Base-by-base conservation (phyloP, 169 alveolate genomes). In the Babesia gibsoni region DNA sequence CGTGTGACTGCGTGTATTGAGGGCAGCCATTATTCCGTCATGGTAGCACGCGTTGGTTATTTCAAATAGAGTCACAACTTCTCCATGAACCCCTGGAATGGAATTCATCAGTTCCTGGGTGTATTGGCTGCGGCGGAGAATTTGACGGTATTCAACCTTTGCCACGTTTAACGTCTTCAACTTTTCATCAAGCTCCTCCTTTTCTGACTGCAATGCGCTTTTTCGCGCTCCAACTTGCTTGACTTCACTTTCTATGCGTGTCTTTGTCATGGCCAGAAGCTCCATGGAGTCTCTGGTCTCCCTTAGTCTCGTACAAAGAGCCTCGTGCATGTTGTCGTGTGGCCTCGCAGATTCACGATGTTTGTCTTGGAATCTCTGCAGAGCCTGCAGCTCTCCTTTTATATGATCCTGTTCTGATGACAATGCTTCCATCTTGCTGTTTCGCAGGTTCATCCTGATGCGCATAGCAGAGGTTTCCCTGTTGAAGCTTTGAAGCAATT, bases 41-140 rank as follows among this genome's bases (percentile, higher is more conserved):
- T 57, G 69, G 49, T 86, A 86, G 18, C 65, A 43, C 29, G 52
- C 81, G 52, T 86, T 86, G 3, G 37, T 86, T 10, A 86, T 65
- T 39, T 86, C 84, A 35, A 66, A 86, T 27, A 86, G 66, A 25
- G 82, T 45, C 25, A 66, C 10, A 16, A 86, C 84, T 49, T 86
- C 92, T 29, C 88, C 92, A 25, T 74, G 82, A 18, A 86, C 85
- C 37, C 85, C 80, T 3, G 80, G 67, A 20, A 86, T 70, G 0
- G 52, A 41, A 25, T 49, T 67, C 41, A 56, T 64, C 50, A 86
- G 42, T 46, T 75, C 88, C 66, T 48, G 63, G 18, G 80, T 86
- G 33, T 65, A 41, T 14, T 72, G 82, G 25, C 72, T 52, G 52
- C 74, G 80, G 48, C 75, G 73, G 14, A 82, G 83, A 42, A 67